A percentile compares a stretch with the other conserved stretches of the same genome.
These are phyloP conservation scores for Boletellus sp. DNA, from an alignment of 768 basidiomycete genomes.

Conservation along the genomic window DNA sequence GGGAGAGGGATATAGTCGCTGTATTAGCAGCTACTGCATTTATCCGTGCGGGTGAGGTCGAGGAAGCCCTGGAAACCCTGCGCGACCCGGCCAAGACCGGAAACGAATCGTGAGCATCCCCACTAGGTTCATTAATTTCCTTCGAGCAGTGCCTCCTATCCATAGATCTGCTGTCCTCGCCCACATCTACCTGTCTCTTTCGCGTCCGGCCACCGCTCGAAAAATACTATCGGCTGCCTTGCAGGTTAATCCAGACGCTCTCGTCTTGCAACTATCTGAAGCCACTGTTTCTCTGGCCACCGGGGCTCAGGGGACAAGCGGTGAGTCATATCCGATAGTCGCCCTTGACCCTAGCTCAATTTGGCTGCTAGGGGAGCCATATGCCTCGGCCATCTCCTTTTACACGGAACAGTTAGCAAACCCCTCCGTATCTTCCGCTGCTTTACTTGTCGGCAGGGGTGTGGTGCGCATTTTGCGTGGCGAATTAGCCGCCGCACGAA, in stretches of 20 bases:
- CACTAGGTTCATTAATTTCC: not conserved
- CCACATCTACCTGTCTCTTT: constrained; percentile 88
- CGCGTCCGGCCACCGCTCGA: constrained; percentile 82
- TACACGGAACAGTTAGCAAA: constrained; percentile 83
- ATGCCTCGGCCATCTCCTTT: constrained; percentile 49
- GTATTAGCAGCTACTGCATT: constrained; percentile 88
- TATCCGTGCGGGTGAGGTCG: constrained; percentile 75
- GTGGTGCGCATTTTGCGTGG: constrained; percentile 75
- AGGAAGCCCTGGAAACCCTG: constrained; percentile 90
- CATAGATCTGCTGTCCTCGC: constrained; percentile 74
- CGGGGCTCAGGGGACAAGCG: constrained; percentile 61
- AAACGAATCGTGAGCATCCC: constrained; percentile 72
- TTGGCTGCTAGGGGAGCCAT: constrained; percentile 26
- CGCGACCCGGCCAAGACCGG: constrained; percentile 67
- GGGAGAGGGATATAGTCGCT: constrained; percentile 69
- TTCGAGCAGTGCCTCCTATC: not conserved
- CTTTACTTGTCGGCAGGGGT: constrained; percentile 75
- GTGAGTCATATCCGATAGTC: constrained; percentile 29
- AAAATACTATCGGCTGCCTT: constrained; percentile 82
- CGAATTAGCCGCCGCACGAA: constrained; percentile 71
- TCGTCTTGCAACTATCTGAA: constrained; percentile 87
- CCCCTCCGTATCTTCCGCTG: constrained; percentile 69
- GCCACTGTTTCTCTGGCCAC: constrained; percentile 74
- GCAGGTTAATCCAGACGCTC: constrained; percentile 84
- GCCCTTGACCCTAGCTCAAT: not conserved